Evolutionary conservation across 371 early-diverging fungal species (phyloP), one percentile per base, ranked within the genome.

Genomic region (Apophysomyces elegans): DNA sequence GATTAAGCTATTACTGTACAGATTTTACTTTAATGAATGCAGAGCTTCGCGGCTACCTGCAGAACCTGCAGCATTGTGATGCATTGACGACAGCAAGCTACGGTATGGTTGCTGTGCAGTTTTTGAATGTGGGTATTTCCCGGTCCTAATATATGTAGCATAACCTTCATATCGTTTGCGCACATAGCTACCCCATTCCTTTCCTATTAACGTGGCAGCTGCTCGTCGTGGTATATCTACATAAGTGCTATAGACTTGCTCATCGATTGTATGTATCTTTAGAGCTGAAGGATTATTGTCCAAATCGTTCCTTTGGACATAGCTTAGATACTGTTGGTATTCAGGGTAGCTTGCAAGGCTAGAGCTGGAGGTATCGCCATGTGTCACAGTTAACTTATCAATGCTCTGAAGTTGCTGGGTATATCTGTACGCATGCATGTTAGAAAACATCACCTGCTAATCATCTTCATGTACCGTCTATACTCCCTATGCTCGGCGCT

Each of bases 401-500:
- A 80, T 68, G 36, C 67, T 73, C 21, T 76, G 77, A 59, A 81
- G 83, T 72, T 86, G 86, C 44, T 83, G 77, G 26, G 84, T 74
- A 62, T 86, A 86, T 60, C 86, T 85, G 56, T 63, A 21, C 14
- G 45, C 4, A 59, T 56, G 44, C 32, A 45, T 46, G 4, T 57
- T 58, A 39, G 41, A 43, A 16, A 26, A 38, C 6, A 37, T 16
- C 26, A 1, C 8, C 58, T 7, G 4, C 60, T 5, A 54, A 6
- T 26, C 47, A 5, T 26, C 7, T n/a, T 37, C 32, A 65, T 65
- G 50, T 82, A 89, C 82, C 85, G 80, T 70, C 70, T 75, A 61
- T 90, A 90, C 65, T 89, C 89, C 38, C 84, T 77, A 5, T 69
- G 65, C 63, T 90, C 90, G 5, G 68, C 64, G 4, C 68, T 66